Conservation (phyloP, 495 filamentous ascomycete species). For the Daldinia loculata region DNA sequence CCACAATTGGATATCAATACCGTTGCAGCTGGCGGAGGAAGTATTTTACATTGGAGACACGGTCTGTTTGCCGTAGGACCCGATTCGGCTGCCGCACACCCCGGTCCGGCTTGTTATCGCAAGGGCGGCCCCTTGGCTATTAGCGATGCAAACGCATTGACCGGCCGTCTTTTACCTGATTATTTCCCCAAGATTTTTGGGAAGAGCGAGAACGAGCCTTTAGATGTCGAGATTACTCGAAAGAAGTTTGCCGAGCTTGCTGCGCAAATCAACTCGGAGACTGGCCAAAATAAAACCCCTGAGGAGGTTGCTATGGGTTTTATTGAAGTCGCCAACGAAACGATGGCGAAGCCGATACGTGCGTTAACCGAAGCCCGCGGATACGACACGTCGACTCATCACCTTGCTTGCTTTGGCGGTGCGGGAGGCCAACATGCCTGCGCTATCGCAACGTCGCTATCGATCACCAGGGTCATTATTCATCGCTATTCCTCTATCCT, state of each 20-base stretch:
- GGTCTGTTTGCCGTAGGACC: conserved; percentile 86
- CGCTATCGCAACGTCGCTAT: conserved; percentile 77
- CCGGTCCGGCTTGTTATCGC: conserved; percentile 83
- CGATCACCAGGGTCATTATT: conserved; percentile 76
- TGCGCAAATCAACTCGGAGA: conserved; percentile 69
- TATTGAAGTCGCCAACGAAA: conserved; percentile 83
- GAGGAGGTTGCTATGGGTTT: conserved; percentile 84
- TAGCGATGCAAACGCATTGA: conserved; percentile 80
- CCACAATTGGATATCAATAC: conserved; percentile 89
- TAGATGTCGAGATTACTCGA: conserved; percentile 72
- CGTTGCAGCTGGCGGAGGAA: conserved; percentile 85
- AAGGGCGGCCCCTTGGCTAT: conserved; percentile 84
- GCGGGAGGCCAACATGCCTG: conserved; percentile 86
- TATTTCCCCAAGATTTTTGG: conserved; percentile 90
- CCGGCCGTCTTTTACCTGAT: conserved; percentile 78
- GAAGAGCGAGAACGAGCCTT: conserved; percentile 75
- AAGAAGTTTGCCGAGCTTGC: conserved; percentile 74
- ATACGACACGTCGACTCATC: conserved; percentile 77
- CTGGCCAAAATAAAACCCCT: conserved; percentile 65
- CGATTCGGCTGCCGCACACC: conserved; percentile 84
- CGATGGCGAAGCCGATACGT: conserved; percentile 82
- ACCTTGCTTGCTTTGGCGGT: conserved; percentile 80
- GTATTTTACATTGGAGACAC: conserved; percentile 78
- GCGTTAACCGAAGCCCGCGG: conserved; percentile 82
- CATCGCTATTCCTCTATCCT: conserved; percentile 84